Evolutionary conservation across 1,139 yeast genomes (phyloP).

Genomic region (Debaryomycetaceae sp.): DNA sequence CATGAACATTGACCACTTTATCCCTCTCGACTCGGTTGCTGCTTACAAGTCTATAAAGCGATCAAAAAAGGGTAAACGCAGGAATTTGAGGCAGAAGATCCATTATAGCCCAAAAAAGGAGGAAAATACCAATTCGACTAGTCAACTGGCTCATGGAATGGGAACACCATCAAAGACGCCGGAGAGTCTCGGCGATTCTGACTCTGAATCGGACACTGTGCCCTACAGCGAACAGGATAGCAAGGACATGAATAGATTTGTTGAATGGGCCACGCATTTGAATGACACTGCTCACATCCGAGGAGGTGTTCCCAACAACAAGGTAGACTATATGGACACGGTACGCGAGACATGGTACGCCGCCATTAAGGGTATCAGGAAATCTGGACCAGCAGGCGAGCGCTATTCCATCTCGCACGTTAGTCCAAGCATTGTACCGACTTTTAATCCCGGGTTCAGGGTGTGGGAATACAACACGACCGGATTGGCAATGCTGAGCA

Average conservation of each 20-base stretch:
- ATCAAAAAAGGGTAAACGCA: constrained; percentile 4
- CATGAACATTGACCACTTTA: constrained; percentile 80
- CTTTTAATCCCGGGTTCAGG: constrained; percentile 72
- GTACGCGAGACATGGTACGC: constrained; percentile 45
- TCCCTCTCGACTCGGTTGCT: constrained; percentile 60
- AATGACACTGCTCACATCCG: constrained; percentile 9
- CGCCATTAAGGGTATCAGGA: constrained; percentile 28
- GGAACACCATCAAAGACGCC: too few relatives aligned
- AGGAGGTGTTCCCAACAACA: constrained; percentile 60
- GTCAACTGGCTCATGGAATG: too few relatives aligned
- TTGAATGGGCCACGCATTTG: constrained; percentile 3
- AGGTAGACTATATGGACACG: constrained; percentile 48
- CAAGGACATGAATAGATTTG: neutral
- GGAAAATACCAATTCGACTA: constrained; percentile 6
- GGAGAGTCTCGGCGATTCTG: constrained; percentile 3
- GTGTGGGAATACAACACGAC: constrained; percentile 80
- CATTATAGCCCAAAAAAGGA: neutral
- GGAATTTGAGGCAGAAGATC: constrained; percentile 2
- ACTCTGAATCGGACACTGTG: constrained; percentile 1
- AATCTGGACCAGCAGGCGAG: constrained; percentile 38
- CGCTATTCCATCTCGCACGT: constrained; percentile 64
- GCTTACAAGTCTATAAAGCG: constrained; percentile 44
- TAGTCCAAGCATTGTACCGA: constrained; percentile 71
- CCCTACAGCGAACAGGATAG: constrained; percentile 1
- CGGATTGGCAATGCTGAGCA: constrained; percentile 11